phyloP scores from a whole-genome alignment of 257 asterid genomes.

The Solanum corneliomulleri region DNA sequence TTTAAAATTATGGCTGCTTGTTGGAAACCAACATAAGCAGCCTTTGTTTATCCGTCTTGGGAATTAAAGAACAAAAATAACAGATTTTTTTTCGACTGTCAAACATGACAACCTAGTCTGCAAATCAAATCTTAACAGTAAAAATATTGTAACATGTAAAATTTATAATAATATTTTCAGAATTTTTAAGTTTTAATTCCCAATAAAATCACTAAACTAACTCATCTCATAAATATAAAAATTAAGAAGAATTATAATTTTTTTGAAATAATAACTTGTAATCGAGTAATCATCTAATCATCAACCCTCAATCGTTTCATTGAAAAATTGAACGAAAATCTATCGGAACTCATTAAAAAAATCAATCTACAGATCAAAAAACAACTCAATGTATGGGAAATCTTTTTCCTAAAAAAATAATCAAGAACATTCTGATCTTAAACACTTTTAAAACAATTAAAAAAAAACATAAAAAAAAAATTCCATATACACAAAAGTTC shows the following conservation, averaged over 20 bases:
- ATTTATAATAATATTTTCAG: background rate
- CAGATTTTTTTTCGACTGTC: background rate
- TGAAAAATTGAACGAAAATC: background rate
- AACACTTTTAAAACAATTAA: background rate
- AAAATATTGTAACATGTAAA: background rate
- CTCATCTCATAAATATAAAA: background rate
- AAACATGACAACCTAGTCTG: conserved; percentile 13
- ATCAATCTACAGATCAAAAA: background rate
- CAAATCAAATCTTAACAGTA: conserved; percentile 30
- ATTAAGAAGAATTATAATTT: background rate
- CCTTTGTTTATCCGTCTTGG: background rate
- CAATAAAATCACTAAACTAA: background rate
- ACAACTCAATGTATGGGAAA: background rate
- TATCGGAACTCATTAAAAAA: background rate
- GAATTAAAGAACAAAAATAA: background rate
- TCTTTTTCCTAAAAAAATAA: too few relatives aligned
- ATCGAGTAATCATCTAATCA: background rate
- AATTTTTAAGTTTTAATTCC: background rate
- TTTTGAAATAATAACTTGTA: background rate
- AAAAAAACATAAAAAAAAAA: too few relatives aligned
- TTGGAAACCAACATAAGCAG: background rate
- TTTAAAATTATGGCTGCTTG: background rate
- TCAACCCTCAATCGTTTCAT: background rate
- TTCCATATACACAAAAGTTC: background rate
- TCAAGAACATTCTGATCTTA: background rate